Evolutionary conservation across 495 filamentous ascomycete species (phyloP).

Genomic region (Niebla homalea): DNA sequence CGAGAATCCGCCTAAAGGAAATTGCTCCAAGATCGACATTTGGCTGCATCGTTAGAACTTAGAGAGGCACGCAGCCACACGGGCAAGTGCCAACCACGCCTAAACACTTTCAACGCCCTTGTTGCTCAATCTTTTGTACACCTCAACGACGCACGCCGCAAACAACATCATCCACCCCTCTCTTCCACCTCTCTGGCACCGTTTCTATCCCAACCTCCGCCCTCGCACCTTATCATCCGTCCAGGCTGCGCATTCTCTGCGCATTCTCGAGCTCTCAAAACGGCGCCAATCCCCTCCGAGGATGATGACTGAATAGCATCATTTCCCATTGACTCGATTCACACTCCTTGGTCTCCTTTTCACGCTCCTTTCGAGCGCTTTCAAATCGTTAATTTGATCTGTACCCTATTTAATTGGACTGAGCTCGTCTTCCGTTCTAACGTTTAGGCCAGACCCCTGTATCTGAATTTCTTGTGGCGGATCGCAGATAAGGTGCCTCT

Average conservation of each 20-base stretch:
- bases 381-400: not conserved
- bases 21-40: slow-evolving; percentile 9
- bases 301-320: slow-evolving; percentile 13
- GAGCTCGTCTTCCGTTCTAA: no score
- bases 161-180: slow-evolving; percentile 8
- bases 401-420: not conserved
- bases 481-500: no score
- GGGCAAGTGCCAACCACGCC: no score
- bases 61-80: no score
- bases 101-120: no score
- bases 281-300: slow-evolving; percentile 11
- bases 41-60: not conserved
- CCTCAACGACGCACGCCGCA: not conserved
- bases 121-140: no score
- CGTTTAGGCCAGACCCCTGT: no score
- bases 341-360: slow-evolving; percentile 1
- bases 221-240: not conserved
- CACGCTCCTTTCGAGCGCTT: slow-evolving; percentile 2
- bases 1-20: slow-evolving; percentile 1
- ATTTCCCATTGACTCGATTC: slow-evolving; percentile 7
- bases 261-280: slow-evolving; percentile 15
- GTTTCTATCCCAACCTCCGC: slow-evolving; percentile 1
- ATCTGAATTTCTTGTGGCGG: no score
- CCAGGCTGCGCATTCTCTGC: slow-evolving; percentile 9
- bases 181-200: slow-evolving; percentile 1